Conservation (phyloP, 441 rosid species). For the Cnidoscolus chayamansa region DNA sequence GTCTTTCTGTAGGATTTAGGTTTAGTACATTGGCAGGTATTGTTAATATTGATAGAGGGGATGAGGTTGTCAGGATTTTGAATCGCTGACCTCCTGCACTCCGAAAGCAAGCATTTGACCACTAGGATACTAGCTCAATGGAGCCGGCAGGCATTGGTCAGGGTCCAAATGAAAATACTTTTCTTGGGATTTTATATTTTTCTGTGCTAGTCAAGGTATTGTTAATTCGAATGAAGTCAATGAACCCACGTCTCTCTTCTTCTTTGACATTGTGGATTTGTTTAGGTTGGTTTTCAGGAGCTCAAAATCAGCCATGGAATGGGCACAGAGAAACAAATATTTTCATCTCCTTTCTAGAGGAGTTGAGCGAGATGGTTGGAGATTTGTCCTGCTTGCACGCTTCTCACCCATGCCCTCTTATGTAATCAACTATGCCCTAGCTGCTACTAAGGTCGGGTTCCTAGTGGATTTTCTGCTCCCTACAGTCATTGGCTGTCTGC, state of each 20-base stretch:
- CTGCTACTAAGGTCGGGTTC: slow-evolving; percentile 78
- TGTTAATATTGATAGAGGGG: too few species aligned
- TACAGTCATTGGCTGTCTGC: slow-evolving; percentile 70
- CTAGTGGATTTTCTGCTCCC: slow-evolving; percentile 77
- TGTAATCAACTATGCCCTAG: slow-evolving; percentile 78
- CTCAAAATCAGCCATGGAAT: slow-evolving; percentile 61
- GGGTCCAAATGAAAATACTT: neutral
- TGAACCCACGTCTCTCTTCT: neutral
- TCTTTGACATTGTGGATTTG: slow-evolving; percentile 19
- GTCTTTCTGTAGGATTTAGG: neutral
- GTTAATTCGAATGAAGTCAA: neutral
- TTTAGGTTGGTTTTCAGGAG: slow-evolving; percentile 69
- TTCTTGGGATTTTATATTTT: slow-evolving; percentile 5
- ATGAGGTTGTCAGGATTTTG: too few species aligned
- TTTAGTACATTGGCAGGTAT: neutral
- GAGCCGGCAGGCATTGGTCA: too few species aligned
- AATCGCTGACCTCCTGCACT: too few species aligned
- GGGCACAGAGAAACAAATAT: slow-evolving; percentile 68
- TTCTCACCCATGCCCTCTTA: slow-evolving; percentile 93
- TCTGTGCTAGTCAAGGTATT: neutral
- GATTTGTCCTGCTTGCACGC: slow-evolving; percentile 92
- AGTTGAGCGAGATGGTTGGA: slow-evolving; percentile 91
- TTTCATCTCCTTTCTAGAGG: slow-evolving; percentile 71
- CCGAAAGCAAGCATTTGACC: too few species aligned
- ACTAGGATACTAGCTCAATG: too few species aligned